These are phyloP conservation scores for Ophiobolus disseminans DNA, from an alignment of 2,329 filamentous ascomycete species.

Conservation along the genomic window DNA sequence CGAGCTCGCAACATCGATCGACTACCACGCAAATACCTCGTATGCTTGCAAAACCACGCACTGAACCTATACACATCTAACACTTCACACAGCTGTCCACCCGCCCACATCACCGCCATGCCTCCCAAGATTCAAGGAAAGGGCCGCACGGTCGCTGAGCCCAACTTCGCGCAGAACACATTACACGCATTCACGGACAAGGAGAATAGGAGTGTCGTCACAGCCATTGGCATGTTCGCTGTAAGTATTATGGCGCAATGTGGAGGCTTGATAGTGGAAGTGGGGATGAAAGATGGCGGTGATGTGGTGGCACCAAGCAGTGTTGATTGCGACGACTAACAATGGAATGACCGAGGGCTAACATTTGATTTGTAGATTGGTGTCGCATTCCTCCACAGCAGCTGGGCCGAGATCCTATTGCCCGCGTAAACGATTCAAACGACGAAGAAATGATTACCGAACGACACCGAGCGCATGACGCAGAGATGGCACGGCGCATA, in stretches of 20 bases:
- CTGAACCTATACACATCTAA: too few relatives aligned
- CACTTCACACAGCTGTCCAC: too few relatives aligned
- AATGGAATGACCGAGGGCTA: constrained; percentile 16
- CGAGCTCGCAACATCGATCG: too few relatives aligned
- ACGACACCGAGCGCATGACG: background rate
- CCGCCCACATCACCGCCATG: constrained; percentile 35
- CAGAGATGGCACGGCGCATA: too few relatives aligned
- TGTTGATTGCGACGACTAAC: background rate
- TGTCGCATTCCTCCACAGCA: constrained; percentile 61
- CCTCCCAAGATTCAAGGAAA: constrained; percentile 40
- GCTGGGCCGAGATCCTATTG: constrained; percentile 60
- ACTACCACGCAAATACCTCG: too few relatives aligned
- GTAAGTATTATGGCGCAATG: constrained; percentile 47
- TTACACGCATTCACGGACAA: constrained; percentile 52
- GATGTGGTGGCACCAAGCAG: background rate
- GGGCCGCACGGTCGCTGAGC: constrained; percentile 39
- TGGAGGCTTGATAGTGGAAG: background rate
- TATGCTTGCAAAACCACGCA: too few relatives aligned
- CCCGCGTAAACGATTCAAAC: constrained; percentile 52
- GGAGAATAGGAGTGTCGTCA: constrained; percentile 59
- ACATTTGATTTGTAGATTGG: constrained; percentile 50
- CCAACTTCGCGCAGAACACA: constrained; percentile 50
- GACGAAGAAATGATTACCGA: background rate
- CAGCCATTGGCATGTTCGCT: constrained; percentile 58
- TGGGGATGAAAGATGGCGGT: constrained; percentile 7